Conservation (phyloP, 208 protist genomes). For the Leishmania lainsoni region DNA sequence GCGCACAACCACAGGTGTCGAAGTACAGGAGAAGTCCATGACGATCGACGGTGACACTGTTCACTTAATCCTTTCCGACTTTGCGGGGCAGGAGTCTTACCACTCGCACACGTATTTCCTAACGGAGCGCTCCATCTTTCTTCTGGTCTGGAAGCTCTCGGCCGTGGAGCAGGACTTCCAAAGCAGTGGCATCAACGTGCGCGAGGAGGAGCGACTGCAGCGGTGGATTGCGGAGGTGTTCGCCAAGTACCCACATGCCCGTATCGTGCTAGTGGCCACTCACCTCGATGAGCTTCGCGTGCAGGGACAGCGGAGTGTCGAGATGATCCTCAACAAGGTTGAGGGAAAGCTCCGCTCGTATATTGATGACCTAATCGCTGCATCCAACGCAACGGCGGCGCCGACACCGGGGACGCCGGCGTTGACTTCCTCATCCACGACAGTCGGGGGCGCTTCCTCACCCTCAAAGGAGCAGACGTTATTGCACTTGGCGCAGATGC, state of each 20-base stretch:
- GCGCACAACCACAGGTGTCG: conserved; percentile 79
- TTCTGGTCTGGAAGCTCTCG: conserved; percentile 91
- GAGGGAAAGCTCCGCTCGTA: conserved; percentile 66
- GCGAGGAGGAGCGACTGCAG: conserved; percentile 85
- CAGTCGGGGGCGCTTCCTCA: background rate
- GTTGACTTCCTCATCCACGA: background rate
- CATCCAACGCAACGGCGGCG: conserved; percentile 23
- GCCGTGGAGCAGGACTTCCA: conserved; percentile 86
- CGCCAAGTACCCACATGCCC: conserved; percentile 77
- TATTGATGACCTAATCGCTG: conserved; percentile 54
- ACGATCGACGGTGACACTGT: conserved; percentile 56
- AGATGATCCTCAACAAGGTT: conserved; percentile 86
- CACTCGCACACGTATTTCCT: conserved; percentile 89
- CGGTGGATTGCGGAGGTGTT: conserved; percentile 89
- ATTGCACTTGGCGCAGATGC: conserved; percentile 4
- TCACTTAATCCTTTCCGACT: conserved; percentile 81
- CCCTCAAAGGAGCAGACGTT: conserved; percentile 1
- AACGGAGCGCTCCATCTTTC: conserved; percentile 84
- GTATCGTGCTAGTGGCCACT: conserved; percentile 83
- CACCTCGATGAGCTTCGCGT: conserved; percentile 91
- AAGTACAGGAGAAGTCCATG: conserved; percentile 68
- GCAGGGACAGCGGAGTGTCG: conserved; percentile 79
- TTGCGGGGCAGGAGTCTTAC: conserved; percentile 89
- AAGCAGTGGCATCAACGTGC: conserved; percentile 72
- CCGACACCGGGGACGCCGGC: background rate